A percentile compares a stretch with the other conserved stretches of the same genome.
Evolutionary conservation across 2,329 filamentous ascomycete genomes (phyloP).

Genomic region (Teratosphaeria nubilosa): DNA sequence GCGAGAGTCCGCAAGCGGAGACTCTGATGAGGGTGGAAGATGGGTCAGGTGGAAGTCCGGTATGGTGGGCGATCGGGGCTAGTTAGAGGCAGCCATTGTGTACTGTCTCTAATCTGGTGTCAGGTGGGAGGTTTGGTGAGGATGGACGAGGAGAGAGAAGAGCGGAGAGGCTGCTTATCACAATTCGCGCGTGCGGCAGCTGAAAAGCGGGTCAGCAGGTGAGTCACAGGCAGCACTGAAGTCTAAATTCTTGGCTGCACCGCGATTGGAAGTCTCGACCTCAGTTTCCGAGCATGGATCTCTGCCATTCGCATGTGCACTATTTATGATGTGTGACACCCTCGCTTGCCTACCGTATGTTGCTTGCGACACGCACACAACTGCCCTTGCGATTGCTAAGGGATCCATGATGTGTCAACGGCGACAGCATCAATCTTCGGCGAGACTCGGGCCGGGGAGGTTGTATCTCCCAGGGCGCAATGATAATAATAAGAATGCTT

Average conservation of each 20-base stretch:
- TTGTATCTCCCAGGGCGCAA: not conserved
- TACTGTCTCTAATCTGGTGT: conserved; percentile 17
- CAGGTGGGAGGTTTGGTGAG: conserved; percentile 7
- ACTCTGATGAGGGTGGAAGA: conserved; percentile 19
- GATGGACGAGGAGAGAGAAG: conserved; percentile 7
- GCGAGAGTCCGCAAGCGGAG: conserved; percentile 26
- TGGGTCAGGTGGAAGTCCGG: conserved; percentile 7
- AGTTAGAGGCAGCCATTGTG: conserved; percentile 26
- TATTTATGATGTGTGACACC: not conserved
- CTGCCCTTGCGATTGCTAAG: not conserved
- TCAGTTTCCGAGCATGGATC: not conserved
- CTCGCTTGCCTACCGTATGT: not conserved
- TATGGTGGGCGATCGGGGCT: conserved; percentile 22
- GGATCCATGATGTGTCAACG: too few relatives aligned
- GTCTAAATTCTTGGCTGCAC: not conserved
- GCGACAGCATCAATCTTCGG: not conserved
- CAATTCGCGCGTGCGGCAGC: not conserved
- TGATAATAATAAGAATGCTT: too few relatives aligned
- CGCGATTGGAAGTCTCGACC: not conserved
- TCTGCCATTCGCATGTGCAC: not conserved
- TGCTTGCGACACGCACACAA: not conserved
- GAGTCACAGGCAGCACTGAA: not conserved
- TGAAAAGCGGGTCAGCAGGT: not conserved
- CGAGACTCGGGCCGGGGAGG: not conserved
- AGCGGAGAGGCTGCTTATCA: not conserved